phyloP scores from a whole-genome alignment of 2,329 filamentous ascomycete species.

The Dothideomycetes sp. region DNA sequence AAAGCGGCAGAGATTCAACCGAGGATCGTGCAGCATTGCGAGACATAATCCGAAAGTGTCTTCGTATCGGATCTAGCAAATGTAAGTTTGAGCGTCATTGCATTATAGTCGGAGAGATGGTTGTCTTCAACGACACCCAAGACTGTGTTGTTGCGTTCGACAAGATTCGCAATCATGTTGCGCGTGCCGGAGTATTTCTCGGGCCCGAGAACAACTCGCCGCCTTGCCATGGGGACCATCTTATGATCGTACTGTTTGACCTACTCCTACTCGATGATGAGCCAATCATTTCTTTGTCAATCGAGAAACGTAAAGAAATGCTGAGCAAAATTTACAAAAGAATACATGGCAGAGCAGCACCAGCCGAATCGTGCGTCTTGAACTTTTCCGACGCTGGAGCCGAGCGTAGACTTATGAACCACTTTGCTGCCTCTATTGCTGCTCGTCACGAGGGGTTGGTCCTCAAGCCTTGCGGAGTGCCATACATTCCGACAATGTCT shows the following conservation, averaged over 20 bases:
- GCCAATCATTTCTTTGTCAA: constrained; percentile 41
- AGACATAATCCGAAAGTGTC: constrained; percentile 52
- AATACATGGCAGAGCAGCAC: constrained; percentile 53
- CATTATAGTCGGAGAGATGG: constrained; percentile 75
- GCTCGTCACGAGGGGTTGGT: constrained; percentile 68
- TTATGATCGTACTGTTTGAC: constrained; percentile 55
- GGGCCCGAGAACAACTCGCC: constrained; percentile 61
- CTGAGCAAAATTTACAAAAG: constrained; percentile 48
- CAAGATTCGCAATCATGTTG: constrained; percentile 71
- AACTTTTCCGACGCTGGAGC: constrained; percentile 52
- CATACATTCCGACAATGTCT: constrained; percentile 52
- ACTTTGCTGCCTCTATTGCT: constrained; percentile 59
- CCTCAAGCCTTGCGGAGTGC: constrained; percentile 63
- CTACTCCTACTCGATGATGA: constrained; percentile 49
- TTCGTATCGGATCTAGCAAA: constrained; percentile 50
- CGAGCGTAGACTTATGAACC: constrained; percentile 47
- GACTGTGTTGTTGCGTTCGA: constrained; percentile 64
- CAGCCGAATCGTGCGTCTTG: constrained; percentile 58
- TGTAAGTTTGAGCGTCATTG: constrained; percentile 56
- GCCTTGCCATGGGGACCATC: constrained; percentile 44
- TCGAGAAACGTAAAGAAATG: constrained; percentile 52
- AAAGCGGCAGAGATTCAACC: constrained; percentile 85
- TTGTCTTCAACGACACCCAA: constrained; percentile 64
- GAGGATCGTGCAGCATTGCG: constrained; percentile 56
- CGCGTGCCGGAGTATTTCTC: constrained; percentile 60